Percentiles rank a stretch among this genome's conserved stretches.
These are phyloP conservation scores for Byssoonygena ceratinophila DNA, from an alignment of 2,329 filamentous ascomycete species.

Conservation along the genomic window DNA sequence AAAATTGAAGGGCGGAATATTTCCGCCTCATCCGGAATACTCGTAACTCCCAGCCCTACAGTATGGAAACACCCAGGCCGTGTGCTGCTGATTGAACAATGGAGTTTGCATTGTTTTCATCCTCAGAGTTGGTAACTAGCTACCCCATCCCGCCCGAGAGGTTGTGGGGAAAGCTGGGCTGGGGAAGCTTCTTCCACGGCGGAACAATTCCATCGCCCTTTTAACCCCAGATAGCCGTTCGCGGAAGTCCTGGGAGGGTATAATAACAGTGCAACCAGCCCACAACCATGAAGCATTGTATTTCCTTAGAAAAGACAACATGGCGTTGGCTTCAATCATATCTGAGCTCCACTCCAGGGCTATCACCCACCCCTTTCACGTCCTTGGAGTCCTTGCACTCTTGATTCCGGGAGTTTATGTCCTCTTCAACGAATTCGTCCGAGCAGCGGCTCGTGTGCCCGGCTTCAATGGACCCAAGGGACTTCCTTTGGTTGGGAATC, in stretches of 20 bases:
- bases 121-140: neutral
- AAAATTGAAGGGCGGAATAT: neutral
- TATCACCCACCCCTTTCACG: slow-evolving; percentile 1
- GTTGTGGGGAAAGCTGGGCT: neutral
- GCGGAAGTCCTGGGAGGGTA: neutral
- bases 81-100: too few relatives aligned
- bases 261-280: neutral
- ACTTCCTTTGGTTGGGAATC: slow-evolving; percentile 46
- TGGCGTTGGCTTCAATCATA: slow-evolving; percentile 8
- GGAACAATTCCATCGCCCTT: slow-evolving; percentile 7
- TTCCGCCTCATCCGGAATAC: neutral
- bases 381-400: slow-evolving; percentile 11
- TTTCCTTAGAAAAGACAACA: too few relatives aligned
- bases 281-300: too few relatives aligned
- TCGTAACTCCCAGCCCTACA: too few relatives aligned
- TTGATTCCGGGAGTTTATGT: slow-evolving; percentile 37
- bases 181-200: neutral
- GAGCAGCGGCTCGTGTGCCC: slow-evolving; percentile 36
- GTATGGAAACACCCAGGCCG: too few relatives aligned
- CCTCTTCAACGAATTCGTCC: slow-evolving; percentile 42
- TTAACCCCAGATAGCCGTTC: neutral
- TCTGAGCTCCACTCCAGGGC: neutral
- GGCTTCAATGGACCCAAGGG: slow-evolving; percentile 42
- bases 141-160: neutral
- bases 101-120: neutral